These are phyloP conservation scores for Phymatotrichopsis omnivora DNA, from an alignment of 2,329 filamentous ascomycete species.

Conservation along the genomic window DNA sequence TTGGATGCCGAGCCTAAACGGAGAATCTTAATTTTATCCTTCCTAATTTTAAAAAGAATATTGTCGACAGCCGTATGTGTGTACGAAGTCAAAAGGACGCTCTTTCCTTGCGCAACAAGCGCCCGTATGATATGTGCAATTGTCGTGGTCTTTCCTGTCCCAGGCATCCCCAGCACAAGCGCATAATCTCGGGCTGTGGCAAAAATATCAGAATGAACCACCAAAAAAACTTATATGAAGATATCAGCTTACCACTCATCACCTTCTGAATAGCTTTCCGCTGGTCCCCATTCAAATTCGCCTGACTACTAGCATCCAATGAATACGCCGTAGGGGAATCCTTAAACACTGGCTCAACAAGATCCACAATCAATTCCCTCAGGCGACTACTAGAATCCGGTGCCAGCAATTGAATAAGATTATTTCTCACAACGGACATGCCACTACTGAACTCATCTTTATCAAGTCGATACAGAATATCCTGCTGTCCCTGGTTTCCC, in stretches of 20 bases:
- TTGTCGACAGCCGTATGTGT: slow-evolving; percentile 98
- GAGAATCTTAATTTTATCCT: slow-evolving; percentile 66
- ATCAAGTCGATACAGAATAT: slow-evolving; percentile 71
- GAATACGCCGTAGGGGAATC: slow-evolving; percentile 52
- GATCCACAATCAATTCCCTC: slow-evolving; percentile 63
- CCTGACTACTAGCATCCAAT: slow-evolving; percentile 47
- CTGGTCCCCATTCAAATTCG: slow-evolving; percentile 77
- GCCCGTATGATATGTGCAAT: slow-evolving; percentile 95
- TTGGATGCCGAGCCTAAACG: slow-evolving; percentile 61
- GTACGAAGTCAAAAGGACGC: slow-evolving; percentile 85
- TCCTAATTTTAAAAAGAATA: slow-evolving; percentile 80
- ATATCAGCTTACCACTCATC: slow-evolving; percentile 49
- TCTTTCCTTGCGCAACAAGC: slow-evolving; percentile 79
- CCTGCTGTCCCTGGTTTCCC: slow-evolving; percentile 39
- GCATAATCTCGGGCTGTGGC: slow-evolving; percentile 74
- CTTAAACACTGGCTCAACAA: slow-evolving; percentile 64
- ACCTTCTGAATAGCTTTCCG: slow-evolving; percentile 81
- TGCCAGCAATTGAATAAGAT: slow-evolving; percentile 85
- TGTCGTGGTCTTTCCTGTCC: slow-evolving; percentile 95
- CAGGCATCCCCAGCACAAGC: slow-evolving; percentile 95
- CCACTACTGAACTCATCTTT: slow-evolving; percentile 98
- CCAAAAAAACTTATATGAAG: neutral
- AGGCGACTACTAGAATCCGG: slow-evolving; percentile 18
- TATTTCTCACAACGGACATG: slow-evolving; percentile 90
- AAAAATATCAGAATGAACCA: neutral